phyloP scores from a whole-genome alignment of 768 basidiomycete genomes.

The Lanmaoa rubissima region DNA sequence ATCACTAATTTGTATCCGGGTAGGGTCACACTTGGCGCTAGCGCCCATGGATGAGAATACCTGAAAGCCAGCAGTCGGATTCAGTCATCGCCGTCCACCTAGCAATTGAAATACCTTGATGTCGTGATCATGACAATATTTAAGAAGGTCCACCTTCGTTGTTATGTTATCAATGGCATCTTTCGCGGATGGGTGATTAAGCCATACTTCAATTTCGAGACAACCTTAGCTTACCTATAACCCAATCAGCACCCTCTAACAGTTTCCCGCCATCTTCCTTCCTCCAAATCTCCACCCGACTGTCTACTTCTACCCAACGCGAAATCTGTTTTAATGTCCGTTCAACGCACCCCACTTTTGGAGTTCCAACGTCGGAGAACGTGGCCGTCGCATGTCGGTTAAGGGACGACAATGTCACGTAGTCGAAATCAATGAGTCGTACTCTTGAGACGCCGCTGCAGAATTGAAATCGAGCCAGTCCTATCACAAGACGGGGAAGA shows the following conservation, averaged over 20 bases:
- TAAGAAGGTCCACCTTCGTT: conserved; percentile 92
- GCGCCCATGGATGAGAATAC: conserved; percentile 98
- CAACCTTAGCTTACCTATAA: conserved; percentile 61
- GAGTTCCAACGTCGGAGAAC: conserved; percentile 87
- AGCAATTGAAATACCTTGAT: conserved; percentile 59
- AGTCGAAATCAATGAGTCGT: conserved; percentile 91
- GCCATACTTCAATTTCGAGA: background rate
- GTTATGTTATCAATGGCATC: conserved; percentile 98
- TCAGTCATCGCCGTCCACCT: background rate
- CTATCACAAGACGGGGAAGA: background rate
- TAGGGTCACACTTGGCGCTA: conserved; percentile 92
- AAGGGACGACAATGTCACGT: conserved; percentile 91
- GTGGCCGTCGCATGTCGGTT: conserved; percentile 93
- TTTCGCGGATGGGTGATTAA: conserved; percentile 24
- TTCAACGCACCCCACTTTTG: conserved; percentile 83
- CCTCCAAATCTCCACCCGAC: conserved; percentile 80
- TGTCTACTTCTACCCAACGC: conserved; percentile 85
- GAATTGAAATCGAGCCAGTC: background rate
- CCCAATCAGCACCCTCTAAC: conserved; percentile 89
- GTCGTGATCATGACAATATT: conserved; percentile 75
- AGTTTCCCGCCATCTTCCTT: conserved; percentile 74
- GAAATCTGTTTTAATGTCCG: conserved; percentile 67
- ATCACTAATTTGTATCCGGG: conserved; percentile 92
- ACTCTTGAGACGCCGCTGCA: conserved; percentile 71
- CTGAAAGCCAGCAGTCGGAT: conserved; percentile 33